These are phyloP conservation scores for Blastobotrys americana DNA, from an alignment of 805 yeast genomes.

Conservation along the genomic window DNA sequence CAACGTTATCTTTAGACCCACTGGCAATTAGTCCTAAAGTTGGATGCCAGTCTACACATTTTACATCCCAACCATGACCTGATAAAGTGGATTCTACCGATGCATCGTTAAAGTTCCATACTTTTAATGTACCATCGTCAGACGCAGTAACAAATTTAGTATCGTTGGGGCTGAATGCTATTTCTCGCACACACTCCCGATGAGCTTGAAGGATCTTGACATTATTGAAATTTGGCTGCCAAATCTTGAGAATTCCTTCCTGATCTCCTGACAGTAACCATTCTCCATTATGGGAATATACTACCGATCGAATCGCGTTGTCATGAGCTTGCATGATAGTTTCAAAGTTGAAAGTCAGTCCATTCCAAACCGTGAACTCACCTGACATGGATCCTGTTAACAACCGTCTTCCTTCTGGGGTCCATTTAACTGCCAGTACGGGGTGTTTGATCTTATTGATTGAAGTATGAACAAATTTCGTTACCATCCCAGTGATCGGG, in stretches of 20 bases:
- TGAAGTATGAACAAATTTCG: constrained; percentile 83
- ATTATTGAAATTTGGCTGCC: constrained; percentile 98
- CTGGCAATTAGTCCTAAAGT: constrained; percentile 75
- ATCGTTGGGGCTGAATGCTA: constrained; percentile 86
- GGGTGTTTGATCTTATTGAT: constrained; percentile 90
- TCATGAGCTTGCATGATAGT: constrained; percentile 99
- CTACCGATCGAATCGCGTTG: constrained; percentile 68
- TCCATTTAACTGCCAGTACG: constrained; percentile 86
- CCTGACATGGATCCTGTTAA: constrained; percentile 89
- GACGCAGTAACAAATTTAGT: constrained; percentile 88
- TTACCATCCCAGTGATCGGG: constrained; percentile 53
- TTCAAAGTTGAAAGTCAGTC: constrained; percentile 89
- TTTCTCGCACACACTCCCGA: constrained; percentile 74
- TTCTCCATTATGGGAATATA: constrained; percentile 83
- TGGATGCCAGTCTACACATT: constrained; percentile 96
- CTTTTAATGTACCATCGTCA: constrained; percentile 83
- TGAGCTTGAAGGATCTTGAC: constrained; percentile 64
- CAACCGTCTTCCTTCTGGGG: constrained; percentile 90
- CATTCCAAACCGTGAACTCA: constrained; percentile 96
- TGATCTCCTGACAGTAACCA: constrained; percentile 95
- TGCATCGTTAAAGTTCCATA: constrained; percentile 92
- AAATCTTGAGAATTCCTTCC: constrained; percentile 82
- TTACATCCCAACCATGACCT: constrained; percentile 99
- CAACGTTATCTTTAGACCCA: constrained; percentile 91
- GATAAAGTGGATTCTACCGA: constrained; percentile 68